Evolutionary conservation across 2,329 filamentous ascomycete genomes (phyloP).

Genomic region (Phialophora chinensis): DNA sequence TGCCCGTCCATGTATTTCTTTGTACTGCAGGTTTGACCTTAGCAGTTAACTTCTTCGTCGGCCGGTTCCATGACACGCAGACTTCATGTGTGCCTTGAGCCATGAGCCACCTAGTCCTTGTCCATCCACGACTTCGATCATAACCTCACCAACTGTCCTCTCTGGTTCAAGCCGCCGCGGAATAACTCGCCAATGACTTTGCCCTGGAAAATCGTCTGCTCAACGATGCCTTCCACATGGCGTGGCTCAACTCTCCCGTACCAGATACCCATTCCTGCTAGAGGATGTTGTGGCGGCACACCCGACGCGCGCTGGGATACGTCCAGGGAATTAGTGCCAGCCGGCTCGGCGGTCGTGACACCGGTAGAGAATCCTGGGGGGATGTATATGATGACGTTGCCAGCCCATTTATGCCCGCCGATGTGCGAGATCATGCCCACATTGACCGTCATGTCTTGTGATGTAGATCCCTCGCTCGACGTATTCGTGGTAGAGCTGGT

Average conservation of each 20-base stretch:
- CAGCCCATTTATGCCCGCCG: constrained; percentile 90
- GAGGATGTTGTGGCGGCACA: constrained; percentile 27
- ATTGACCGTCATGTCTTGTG: constrained; percentile 40
- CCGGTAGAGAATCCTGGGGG: constrained; percentile 25
- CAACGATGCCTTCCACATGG: constrained; percentile 86
- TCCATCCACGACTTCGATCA: background rate
- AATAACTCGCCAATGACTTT: constrained; percentile 85
- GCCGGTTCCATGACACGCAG: background rate
- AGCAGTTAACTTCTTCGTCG: background rate
- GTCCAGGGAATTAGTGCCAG: background rate
- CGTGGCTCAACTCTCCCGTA: constrained; percentile 82
- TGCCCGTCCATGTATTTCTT: background rate
- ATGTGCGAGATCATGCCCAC: constrained; percentile 73
- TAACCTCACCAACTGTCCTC: constrained; percentile 8
- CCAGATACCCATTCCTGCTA: constrained; percentile 68
- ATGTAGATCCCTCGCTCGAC: constrained; percentile 25
- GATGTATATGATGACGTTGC: constrained; percentile 85
- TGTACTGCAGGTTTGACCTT: background rate
- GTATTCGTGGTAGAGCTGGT: background rate
- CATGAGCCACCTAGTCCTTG: background rate
- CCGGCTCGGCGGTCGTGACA: background rate
- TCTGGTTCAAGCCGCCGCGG: constrained; percentile 57
- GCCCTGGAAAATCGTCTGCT: constrained; percentile 83
- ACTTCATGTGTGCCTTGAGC: background rate
- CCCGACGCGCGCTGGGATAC: constrained; percentile 11